Conservation (phyloP, 202 grass and related monocot genomes). For the Musa balbisiana region DNA sequence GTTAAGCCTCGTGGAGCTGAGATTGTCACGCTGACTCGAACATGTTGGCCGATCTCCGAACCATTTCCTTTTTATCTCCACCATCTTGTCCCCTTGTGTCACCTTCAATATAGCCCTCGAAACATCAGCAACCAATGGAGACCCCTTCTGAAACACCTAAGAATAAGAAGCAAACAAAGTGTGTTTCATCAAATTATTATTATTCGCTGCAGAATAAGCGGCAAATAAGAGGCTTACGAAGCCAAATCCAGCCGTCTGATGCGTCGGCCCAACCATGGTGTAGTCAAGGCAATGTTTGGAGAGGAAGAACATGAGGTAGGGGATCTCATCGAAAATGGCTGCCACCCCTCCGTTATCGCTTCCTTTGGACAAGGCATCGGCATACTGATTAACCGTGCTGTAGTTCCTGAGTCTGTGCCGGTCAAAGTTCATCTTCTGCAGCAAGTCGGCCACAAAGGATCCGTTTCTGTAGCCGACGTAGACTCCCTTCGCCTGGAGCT, state of each 20-base stretch:
- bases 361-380: constrained; percentile 41
- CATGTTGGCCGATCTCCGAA: constrained; percentile 34
- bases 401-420: constrained; percentile 32
- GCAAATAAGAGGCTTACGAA: constrained; percentile 34
- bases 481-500: constrained; percentile 33
- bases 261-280: constrained; percentile 39
- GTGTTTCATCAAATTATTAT: not conserved
- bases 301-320: constrained; percentile 75
- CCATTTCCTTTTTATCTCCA: constrained; percentile 48
- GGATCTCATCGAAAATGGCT: constrained; percentile 74
- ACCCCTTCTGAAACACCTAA: constrained; percentile 57
- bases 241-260: constrained; percentile 72
- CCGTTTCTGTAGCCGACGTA: constrained; percentile 57
- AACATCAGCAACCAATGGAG: constrained; percentile 49
- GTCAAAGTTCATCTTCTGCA: constrained; percentile 33
- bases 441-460: constrained; percentile 33
- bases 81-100: constrained; percentile 50
- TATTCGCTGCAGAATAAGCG: not conserved
- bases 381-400: constrained; percentile 38
- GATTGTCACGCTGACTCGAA: constrained; percentile 7
- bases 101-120: constrained; percentile 49
- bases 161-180: not conserved
- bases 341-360: constrained; percentile 50
- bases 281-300: constrained; percentile 45
- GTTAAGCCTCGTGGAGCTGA: constrained; percentile 41